Evolutionary conservation across 805 yeast genomes (phyloP).

Genomic region (Cyberlindnera bimundalis): DNA sequence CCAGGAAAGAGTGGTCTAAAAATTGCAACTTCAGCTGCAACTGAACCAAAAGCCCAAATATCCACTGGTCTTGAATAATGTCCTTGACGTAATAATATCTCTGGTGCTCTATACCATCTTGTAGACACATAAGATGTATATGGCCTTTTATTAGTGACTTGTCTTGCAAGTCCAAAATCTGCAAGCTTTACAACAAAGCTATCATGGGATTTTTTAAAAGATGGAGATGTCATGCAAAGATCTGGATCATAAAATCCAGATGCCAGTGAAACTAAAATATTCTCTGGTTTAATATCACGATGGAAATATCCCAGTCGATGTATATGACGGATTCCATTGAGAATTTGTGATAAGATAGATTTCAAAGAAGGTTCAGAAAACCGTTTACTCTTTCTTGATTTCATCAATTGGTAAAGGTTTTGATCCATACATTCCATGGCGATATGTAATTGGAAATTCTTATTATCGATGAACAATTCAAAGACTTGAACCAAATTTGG

Average conservation of each 20-base stretch:
- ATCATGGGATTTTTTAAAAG: slow-evolving; percentile 25
- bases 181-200: slow-evolving; percentile 68
- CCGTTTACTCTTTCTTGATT: slow-evolving; percentile 47
- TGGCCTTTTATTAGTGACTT: slow-evolving; percentile 45
- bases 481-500: slow-evolving; percentile 66
- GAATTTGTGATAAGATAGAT: slow-evolving; percentile 66
- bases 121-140: slow-evolving; percentile 80
- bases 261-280: slow-evolving; percentile 67
- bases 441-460: slow-evolving; percentile 60
- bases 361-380: slow-evolving; percentile 59
- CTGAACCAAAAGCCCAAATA: slow-evolving; percentile 84
- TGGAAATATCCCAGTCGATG: slow-evolving; percentile 70
- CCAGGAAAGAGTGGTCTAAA: slow-evolving; percentile 86
- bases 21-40: slow-evolving; percentile 69
- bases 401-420: slow-evolving; percentile 75
- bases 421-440: slow-evolving; percentile 89
- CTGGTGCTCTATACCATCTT: slow-evolving; percentile 86
- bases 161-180: slow-evolving; percentile 77
- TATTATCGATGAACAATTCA: slow-evolving; percentile 74
- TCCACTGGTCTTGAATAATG: slow-evolving; percentile 68
- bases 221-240: slow-evolving; percentile 8
- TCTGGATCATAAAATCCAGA: slow-evolving; percentile 45
- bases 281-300: slow-evolving; percentile 93
- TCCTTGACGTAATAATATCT: slow-evolving; percentile 61
- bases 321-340: slow-evolving; percentile 78